A percentile compares a stretch with the other conserved stretches of the same genome.
Conservation (phyloP, 306 rosid species). For the Medicago arabica region DNA sequence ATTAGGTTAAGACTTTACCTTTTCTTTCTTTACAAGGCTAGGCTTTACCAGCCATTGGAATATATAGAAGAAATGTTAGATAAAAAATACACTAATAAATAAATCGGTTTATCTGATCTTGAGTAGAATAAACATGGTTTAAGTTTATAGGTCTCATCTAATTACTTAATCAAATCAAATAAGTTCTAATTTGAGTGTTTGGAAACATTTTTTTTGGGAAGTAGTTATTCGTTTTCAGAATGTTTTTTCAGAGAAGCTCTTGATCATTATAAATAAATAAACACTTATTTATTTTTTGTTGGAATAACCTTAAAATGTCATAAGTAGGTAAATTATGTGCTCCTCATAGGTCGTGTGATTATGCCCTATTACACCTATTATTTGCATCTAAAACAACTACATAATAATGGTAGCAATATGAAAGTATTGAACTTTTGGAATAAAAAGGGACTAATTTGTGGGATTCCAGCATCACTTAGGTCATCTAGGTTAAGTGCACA, state of each 20-base stretch:
- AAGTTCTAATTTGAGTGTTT: not conserved
- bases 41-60: too few species aligned
- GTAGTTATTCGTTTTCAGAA: not conserved
- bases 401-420: not conserved
- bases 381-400: not conserved
- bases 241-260: not conserved
- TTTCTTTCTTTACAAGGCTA: too few species aligned
- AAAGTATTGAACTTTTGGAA: constrained; percentile 26
- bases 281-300: not conserved
- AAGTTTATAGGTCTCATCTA: not conserved
- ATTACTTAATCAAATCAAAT: not conserved
- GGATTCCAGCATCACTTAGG: constrained; percentile 8
- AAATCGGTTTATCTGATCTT: not conserved
- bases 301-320: not conserved
- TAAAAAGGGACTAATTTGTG: constrained; percentile 33
- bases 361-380: not conserved
- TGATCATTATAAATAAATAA: not conserved
- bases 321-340: not conserved
- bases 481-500: constrained; percentile 7
- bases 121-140: not conserved
- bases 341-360: not conserved
- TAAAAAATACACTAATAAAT: too few species aligned
- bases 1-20: not conserved
- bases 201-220: not conserved
- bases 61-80: too few species aligned